Conservation (phyloP, 768 basidiomycete species). For the Tylopilus sp. region DNA sequence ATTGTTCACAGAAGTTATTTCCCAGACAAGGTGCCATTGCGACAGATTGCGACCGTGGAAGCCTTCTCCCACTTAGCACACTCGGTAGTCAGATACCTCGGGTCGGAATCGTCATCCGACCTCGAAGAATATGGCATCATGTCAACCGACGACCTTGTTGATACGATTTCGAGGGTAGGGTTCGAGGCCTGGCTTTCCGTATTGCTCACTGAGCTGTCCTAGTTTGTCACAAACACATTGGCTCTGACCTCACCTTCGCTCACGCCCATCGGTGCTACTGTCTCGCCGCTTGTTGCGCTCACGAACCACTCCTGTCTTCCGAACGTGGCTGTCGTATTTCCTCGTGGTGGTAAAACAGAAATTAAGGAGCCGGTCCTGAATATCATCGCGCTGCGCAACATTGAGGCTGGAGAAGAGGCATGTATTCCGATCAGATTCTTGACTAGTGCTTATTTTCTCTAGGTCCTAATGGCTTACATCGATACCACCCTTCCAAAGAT, state of each 20-base stretch:
- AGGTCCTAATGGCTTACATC: slow-evolving; percentile 83
- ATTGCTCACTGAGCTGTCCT: background rate
- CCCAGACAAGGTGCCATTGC: slow-evolving; percentile 56
- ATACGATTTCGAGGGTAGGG: slow-evolving; percentile 67
- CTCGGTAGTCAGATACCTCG: slow-evolving; percentile 68
- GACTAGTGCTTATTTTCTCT: background rate
- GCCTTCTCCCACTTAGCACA: slow-evolving; percentile 70
- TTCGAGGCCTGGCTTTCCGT: background rate
- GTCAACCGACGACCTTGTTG: slow-evolving; percentile 61
- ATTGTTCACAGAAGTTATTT: background rate
- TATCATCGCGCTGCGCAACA: slow-evolving; percentile 65
- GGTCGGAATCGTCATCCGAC: slow-evolving; percentile 54
- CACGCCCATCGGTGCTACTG: slow-evolving; percentile 77
- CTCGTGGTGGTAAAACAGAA: slow-evolving; percentile 41
- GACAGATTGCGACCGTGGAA: slow-evolving; percentile 44
- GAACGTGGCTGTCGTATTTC: slow-evolving; percentile 91
- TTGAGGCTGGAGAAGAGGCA: slow-evolving; percentile 71
- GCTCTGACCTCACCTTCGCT: slow-evolving; percentile 77
- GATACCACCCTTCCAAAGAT: slow-evolving; percentile 71
- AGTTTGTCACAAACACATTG: slow-evolving; percentile 94
- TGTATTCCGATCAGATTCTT: background rate
- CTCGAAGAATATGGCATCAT: slow-evolving; percentile 54
- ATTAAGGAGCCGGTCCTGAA: slow-evolving; percentile 62
- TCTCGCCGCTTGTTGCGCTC: slow-evolving; percentile 76
- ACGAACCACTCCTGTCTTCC: slow-evolving; percentile 88